Evolutionary conservation across 441 rosid species (phyloP).

Genomic region (Mallotus japonicus): DNA sequence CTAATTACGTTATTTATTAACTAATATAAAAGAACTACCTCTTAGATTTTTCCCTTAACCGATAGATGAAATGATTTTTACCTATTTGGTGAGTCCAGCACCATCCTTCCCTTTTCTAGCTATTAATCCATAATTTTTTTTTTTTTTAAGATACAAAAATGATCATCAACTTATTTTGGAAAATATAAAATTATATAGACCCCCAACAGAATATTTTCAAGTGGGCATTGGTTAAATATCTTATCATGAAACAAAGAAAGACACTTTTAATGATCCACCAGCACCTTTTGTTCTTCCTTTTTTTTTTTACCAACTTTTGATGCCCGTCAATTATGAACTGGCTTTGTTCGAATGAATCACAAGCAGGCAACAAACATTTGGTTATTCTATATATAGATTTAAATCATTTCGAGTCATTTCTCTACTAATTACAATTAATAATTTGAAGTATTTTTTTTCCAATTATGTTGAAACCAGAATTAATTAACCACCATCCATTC

Average conservation of each 20-base stretch:
- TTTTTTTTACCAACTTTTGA: neutral
- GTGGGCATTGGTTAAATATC: neutral
- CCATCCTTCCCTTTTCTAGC: too few species aligned
- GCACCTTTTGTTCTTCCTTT: slow-evolving; percentile 9
- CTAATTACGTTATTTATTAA: neutral
- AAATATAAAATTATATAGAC: too few species aligned
- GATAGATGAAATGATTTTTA: too few species aligned
- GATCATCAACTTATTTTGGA: too few species aligned
- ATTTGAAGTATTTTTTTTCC: too few species aligned
- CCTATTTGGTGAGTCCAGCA: too few species aligned
- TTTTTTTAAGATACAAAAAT: too few species aligned
- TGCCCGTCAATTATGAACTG: neutral
- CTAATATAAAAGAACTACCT: too few species aligned
- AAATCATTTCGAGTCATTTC: neutral
- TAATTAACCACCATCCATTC: neutral
- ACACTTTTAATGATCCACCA: slow-evolving; percentile 9
- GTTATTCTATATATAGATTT: neutral
- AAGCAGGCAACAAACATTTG: slow-evolving; percentile 12
- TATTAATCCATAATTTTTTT: too few species aligned
- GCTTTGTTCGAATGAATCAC: neutral
- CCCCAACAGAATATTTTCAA: too few species aligned
- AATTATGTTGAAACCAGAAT: too few species aligned
- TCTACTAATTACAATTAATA: neutral
- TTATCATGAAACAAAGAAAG: slow-evolving; percentile 10
- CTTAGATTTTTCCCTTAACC: too few species aligned